These are phyloP conservation scores for Senna tora DNA, from an alignment of 306 rosid species.

Conservation along the genomic window DNA sequence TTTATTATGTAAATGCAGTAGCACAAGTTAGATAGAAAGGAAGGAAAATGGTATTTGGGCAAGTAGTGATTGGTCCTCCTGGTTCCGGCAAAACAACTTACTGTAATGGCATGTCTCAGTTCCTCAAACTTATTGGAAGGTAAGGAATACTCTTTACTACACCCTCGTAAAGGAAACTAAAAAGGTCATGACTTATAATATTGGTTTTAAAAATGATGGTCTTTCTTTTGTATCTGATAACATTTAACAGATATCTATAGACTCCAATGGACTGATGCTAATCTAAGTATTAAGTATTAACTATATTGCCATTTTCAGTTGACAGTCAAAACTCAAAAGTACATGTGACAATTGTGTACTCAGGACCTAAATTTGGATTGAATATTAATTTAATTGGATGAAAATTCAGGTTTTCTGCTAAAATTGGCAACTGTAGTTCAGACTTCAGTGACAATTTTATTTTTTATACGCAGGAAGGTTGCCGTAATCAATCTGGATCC, in stretches of 20 bases:
- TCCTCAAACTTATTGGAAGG: constrained; percentile 91
- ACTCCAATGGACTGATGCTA: not conserved
- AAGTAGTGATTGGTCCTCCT: constrained; percentile 94
- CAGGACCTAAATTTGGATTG: not conserved
- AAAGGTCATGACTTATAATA: not conserved
- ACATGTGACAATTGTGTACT: not conserved
- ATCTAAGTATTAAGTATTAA: not conserved
- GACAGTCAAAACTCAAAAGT: not conserved
- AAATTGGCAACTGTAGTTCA: constrained; percentile 3
- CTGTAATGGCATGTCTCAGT: constrained; percentile 99
- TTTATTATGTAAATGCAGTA: not conserved
- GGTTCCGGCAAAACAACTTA: constrained; percentile 99
- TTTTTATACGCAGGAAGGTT: constrained; percentile 70
- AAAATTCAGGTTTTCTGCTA: constrained; percentile 27
- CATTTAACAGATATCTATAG: not conserved
- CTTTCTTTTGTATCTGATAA: not conserved
- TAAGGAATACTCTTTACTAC: not conserved
- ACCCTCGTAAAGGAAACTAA: not conserved
- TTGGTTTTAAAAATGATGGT: not conserved
- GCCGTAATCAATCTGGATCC: constrained; percentile 94
- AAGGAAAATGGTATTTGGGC: constrained; percentile 52
- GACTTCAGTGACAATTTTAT: constrained; percentile 11
- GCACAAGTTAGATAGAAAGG: constrained; percentile 11
- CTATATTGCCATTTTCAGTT: not conserved
- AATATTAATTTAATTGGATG: not conserved